Base-by-base conservation (phyloP, 306 rosid species). In the Lathyrus tuberosus region DNA sequence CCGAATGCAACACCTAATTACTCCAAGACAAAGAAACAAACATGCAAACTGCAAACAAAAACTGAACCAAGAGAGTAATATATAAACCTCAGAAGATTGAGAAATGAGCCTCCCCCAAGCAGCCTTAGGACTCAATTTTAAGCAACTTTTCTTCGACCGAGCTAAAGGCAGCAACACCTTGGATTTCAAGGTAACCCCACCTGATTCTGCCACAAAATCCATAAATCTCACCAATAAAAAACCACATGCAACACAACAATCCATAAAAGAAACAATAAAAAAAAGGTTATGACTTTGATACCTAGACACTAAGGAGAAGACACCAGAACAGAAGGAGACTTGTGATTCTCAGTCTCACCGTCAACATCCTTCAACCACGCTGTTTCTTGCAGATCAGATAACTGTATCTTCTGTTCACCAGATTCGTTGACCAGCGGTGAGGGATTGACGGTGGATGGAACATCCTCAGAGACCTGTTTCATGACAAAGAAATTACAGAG, bases 71-170 rank as follows among this genome's bases (percentile, higher is more conserved):
- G 57, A 57, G 38, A 35, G 8, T 74, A 9, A 43, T 72, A 85
- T 77, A 20, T 57, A 58, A 77, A 94, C 99, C 99, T 89, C 87
- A 43, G 96, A 83, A 76, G 57, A 87, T 89, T 94, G 99, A 61
- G 99, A 94, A 70, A 94, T 82, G 63, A 94, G 96, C 76, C 80
- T 91, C 57, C 92, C 99, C 99, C 99, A 94, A 4, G 87, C 84
- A 58, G 76, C 62, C 59, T 83, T 84, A 0, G 89, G 51, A 65
- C 9, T 58, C 24, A 71, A 43, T 77, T 71, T 93, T 3, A 60
- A 14, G 2, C 83, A 43, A 26, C 89, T 85, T 74, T 84, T 90
- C 87, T 88, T 88, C 0, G 60, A n/a, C 77, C 91, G 81, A 71
- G 73, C 63, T 70, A 65, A 22, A 10, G 65, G 31, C 16, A 70